Conservation (phyloP, 805 yeast species). For the Schwanniomyces polymorphus region DNA sequence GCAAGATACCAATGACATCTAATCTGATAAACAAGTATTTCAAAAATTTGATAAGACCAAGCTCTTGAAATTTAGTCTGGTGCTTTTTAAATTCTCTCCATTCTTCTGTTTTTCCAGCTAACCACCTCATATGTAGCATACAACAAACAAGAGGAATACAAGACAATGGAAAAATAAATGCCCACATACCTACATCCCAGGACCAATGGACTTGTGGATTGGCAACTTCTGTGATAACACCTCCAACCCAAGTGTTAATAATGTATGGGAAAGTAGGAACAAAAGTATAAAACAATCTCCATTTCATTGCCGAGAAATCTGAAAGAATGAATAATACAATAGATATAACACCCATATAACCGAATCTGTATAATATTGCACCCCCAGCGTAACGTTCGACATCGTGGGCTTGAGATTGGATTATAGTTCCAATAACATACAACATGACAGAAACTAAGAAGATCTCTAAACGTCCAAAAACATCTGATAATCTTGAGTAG, state of each 20-base stretch:
- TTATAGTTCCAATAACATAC: conserved; percentile 26
- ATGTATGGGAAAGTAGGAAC: conserved; percentile 15
- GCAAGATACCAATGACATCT: conserved; percentile 32
- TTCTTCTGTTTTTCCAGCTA: conserved; percentile 15
- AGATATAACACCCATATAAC: conserved; percentile 14
- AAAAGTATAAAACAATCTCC: conserved; percentile 15
- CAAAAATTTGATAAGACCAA: conserved; percentile 6
- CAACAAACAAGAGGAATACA: conserved; percentile 15
- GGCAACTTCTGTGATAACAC: conserved; percentile 13
- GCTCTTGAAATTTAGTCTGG: conserved; percentile 5
- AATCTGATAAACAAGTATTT: conserved; percentile 23
- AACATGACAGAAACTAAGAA: conserved; percentile 20
- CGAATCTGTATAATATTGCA: conserved; percentile 21
- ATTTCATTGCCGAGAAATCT: conserved; percentile 16
- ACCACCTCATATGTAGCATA: conserved; percentile 14
- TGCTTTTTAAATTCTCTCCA: conserved; percentile 12
- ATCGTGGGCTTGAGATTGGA: conserved; percentile 27
- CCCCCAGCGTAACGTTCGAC: conserved; percentile 27
- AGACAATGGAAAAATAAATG: conserved; percentile 17
- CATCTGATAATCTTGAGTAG: conserved; percentile 26
- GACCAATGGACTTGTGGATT: conserved; percentile 9
- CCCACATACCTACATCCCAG: conserved; percentile 21
- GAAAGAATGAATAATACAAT: conserved; percentile 11
- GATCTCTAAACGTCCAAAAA: conserved; percentile 28
- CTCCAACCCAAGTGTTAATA: conserved; percentile 20